Base-by-base conservation (phyloP, 2,329 filamentous ascomycete species). In the Cladosporium sp. region DNA sequence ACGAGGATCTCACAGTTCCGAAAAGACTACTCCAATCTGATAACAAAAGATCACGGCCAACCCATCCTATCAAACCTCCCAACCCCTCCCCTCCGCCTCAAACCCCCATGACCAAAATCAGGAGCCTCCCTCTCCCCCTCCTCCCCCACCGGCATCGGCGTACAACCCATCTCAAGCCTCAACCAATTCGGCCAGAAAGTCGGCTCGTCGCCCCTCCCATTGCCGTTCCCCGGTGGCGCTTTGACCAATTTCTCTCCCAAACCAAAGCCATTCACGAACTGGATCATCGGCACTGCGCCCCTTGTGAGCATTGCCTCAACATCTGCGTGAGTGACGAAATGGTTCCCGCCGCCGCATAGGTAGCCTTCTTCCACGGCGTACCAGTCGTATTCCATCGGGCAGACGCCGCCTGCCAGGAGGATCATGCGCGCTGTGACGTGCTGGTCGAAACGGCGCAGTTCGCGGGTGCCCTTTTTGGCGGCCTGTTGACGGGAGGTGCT, bases 291-390 rank as follows among this genome's bases (percentile, higher is more conserved):
- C 4, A 3, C 8, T 4, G 9, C n/a, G 1, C 37, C 29, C 13
- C 32, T 2, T 24, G 22, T 30, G 30, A 50, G 15, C 45, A 49
- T 40, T 1, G 22, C 41, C 24, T 53, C 51, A 6, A 49, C 32
- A 3, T 53, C 45, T 2, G 20, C 39, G 18, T 53, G 40, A 4
- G 38, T 6, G 12, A 53, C 29, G 15, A 50, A 39, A 30, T 49
- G 39, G 19, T 18, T 4, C 5, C 34, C 30, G 7, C 44, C 51
- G 15, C 44, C 44, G 45, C 51, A 50, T 6, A 50, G n/a, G 22
- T 50, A 53, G 8, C 51, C 51, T 7, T 53, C 22, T 7, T 19
- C n/a, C 2, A 19, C 11, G 13, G 43, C 43, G 30, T 48, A 32
- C 19, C 30, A 53, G 20, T 34, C 15, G 6, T 4, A 53, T 5